Evolutionary conservation across 345 rosid species (phyloP).

Genomic region (Ricinus communis): DNA sequence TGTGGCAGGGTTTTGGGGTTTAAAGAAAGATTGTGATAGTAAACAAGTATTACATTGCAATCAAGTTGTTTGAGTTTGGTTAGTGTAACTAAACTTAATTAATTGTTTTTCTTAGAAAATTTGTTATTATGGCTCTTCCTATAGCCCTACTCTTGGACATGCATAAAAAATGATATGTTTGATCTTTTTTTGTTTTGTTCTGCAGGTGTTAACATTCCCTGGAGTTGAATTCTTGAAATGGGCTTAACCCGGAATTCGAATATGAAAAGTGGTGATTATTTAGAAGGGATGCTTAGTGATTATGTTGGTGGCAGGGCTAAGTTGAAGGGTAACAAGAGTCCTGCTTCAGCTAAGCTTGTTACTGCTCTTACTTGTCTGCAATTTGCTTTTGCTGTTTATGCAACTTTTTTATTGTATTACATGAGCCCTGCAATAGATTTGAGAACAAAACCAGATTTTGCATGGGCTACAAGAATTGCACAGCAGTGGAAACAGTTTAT

Average conservation of each 20-base stretch:
- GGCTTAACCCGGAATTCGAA: conserved; percentile 58
- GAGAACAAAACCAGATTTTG: conserved; percentile 72
- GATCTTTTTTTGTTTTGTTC: neutral
- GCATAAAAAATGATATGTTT: neutral
- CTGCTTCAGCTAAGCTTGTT: conserved; percentile 57
- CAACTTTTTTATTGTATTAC: conserved; percentile 83
- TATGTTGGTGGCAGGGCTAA: conserved; percentile 55
- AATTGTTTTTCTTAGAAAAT: neutral
- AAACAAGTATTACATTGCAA: neutral
- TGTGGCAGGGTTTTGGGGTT: neutral
- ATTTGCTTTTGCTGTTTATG: conserved; percentile 82
- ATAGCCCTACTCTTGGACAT: conserved; percentile 7
- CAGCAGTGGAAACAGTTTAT: conserved; percentile 69
- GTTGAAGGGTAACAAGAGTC: conserved; percentile 29
- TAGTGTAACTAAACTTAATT: neutral
- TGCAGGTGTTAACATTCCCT: conserved; percentile 30
- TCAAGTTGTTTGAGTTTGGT: conserved; percentile 17
- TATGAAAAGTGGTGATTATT: conserved; percentile 61
- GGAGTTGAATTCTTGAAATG: conserved; percentile 40
- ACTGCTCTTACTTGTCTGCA: conserved; percentile 75
- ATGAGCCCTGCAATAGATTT: conserved; percentile 85
- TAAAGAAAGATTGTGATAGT: neutral
- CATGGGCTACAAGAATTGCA: conserved; percentile 86
- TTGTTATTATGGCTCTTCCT: neutral
- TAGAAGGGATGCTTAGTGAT: conserved; percentile 72